Evolutionary conservation across 306 rosid genomes (phyloP), one percentile per base, ranked within the genome.

Genomic region (Trifolium pratense): DNA sequence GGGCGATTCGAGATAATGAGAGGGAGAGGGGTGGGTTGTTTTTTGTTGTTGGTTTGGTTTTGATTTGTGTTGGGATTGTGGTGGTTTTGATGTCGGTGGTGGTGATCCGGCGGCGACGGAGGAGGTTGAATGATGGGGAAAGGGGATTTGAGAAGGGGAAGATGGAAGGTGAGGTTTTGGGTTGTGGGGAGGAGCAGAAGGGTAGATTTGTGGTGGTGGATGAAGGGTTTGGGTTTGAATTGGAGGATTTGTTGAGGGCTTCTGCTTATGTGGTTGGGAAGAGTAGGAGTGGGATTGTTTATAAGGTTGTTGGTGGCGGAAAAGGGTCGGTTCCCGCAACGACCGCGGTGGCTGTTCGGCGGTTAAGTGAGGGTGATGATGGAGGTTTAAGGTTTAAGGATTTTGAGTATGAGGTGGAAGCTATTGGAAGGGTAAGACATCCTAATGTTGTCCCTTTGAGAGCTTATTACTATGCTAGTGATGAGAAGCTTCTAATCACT

Each of bases 211-310:
- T 69, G 43, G 82, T 80, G 80, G 7, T 87, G n/a, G 92, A 87
- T 68, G 95, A 86, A 63, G 90, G 89, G 52, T 84, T 89, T 29
- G 75, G 70, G 40, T 55, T 87, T 80, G 97, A 91, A 58, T 70
- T 91, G 60, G 96, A 91, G 73, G 97, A 91, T 84, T 74, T 91
- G 83, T 75, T 91, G 74, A 84, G 97, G 79, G 97, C 91, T 21
- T 91, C 96, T 17, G 96, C 96, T 9, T 89, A 87, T 82, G 92
- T 87, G 62, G 86, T 91, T 74, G 96, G 96, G 63, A 91, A 89
- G 77, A 89, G 92, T 25, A 78, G 91, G 78, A 87, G 86, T 53
- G 96, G 96, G 65, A 91, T 91, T 8, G 85, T 89, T 39, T 91
- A 89, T 71, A 83, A 84, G 57, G 96, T 91, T 23, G 96, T 89